Conservation (phyloP, 192 early-diverging fungal genomes). For the Chytriomyces confervae region DNA sequence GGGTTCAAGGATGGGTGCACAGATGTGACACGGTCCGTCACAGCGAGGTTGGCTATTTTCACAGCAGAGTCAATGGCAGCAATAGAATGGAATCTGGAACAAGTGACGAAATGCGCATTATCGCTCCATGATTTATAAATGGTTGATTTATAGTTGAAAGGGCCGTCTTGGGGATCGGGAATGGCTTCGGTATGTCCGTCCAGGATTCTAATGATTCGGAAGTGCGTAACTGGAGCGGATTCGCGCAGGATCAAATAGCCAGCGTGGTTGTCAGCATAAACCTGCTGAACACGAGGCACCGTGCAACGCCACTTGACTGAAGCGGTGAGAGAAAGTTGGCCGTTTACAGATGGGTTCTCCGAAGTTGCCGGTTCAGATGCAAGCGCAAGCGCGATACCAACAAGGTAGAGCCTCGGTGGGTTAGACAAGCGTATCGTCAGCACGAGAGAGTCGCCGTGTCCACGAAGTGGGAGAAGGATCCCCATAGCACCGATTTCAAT, state of each 20-base stretch:
- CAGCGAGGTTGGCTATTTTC: neutral
- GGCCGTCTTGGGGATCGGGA: neutral
- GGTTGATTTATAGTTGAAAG: no score
- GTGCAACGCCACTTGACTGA: neutral
- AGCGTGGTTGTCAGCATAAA: slow-evolving; percentile 12
- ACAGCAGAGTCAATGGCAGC: neutral
- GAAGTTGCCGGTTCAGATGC: neutral
- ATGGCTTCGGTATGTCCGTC: neutral
- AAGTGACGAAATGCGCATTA: neutral
- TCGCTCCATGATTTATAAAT: neutral
- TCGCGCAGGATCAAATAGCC: slow-evolving; percentile 10
- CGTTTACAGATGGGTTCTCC: neutral
- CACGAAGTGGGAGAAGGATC: slow-evolving; percentile 9
- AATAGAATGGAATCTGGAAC: slow-evolving; percentile 10
- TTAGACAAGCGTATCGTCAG: neutral
- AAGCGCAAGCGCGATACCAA: neutral
- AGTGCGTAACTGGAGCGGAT: neutral
- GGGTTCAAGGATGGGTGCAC: no score
- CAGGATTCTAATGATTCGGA: slow-evolving; percentile 13
- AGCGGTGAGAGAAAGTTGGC: neutral
- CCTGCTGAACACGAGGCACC: neutral
- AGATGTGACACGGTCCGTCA: neutral
- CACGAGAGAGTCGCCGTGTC: slow-evolving; percentile 12
- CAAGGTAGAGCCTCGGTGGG: neutral
- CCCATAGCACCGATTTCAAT: neutral